Conservation (phyloP, 2,329 filamentous ascomycete genomes). For the Claviceps citrina region DNA sequence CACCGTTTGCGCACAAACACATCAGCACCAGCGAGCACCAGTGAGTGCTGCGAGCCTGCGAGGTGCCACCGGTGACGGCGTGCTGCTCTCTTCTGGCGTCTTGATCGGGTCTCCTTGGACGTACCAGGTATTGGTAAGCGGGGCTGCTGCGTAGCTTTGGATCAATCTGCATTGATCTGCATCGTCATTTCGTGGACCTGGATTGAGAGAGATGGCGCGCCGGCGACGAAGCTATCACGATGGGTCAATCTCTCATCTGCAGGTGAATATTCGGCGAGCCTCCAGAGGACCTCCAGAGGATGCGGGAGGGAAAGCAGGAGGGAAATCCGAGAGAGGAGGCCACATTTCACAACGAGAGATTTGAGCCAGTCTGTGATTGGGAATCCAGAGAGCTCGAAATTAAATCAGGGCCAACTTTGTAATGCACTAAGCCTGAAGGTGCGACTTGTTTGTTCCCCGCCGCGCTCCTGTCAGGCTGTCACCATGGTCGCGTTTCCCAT, state of each 20-base stretch:
- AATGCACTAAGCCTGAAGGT: slow-evolving; percentile 1
- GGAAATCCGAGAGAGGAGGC: background rate
- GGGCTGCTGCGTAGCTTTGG: background rate
- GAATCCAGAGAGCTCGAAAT: background rate
- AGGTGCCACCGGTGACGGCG: no score
- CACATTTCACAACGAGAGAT: background rate
- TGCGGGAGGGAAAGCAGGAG: background rate
- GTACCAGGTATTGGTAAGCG: background rate
- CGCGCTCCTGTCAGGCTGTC: no score
- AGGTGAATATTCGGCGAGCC: background rate
- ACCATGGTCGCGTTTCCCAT: no score
- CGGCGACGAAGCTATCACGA: background rate
- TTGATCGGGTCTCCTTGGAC: no score
- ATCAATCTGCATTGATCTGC: background rate
- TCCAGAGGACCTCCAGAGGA: no score
- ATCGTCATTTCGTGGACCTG: background rate
- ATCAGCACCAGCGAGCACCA: background rate
- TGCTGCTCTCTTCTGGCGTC: no score
- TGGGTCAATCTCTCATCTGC: background rate
- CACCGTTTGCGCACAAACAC: no score
- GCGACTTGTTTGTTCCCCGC: no score
- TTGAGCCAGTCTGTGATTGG: background rate
- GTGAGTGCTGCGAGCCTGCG: no score
- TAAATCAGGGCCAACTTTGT: background rate
- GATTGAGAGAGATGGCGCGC: background rate